These are phyloP conservation scores for Lachancea quebecensis DNA, from an alignment of 805 yeast genomes.

Conservation along the genomic window DNA sequence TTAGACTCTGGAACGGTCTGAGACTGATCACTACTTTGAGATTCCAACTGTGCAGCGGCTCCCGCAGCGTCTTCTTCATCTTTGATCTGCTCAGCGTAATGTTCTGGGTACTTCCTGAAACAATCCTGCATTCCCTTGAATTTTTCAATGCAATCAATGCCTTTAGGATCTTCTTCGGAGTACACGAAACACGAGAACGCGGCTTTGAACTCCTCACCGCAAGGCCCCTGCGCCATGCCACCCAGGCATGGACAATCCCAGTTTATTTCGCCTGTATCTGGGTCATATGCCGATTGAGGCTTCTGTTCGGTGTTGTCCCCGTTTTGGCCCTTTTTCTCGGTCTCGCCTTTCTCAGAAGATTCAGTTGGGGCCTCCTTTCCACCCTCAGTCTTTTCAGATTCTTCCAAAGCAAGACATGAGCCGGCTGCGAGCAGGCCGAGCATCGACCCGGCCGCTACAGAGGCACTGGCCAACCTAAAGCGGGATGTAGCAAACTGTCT, in stretches of 20 bases:
- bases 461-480: not conserved
- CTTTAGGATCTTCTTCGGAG: slow-evolving; percentile 93
- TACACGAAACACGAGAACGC: slow-evolving; percentile 94
- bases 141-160: slow-evolving; percentile 87
- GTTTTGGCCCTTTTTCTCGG: too few relatives aligned
- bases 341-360: not conserved
- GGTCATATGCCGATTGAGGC: slow-evolving; percentile 73
- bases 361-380: slow-evolving; percentile 1
- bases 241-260: slow-evolving; percentile 99
- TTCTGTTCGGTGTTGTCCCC: slow-evolving; percentile 12
- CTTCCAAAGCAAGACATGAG: not conserved
- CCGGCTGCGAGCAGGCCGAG: not conserved
- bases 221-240: slow-evolving; percentile 98
- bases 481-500: not conserved
- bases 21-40: slow-evolving; percentile 3
- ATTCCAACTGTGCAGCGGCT: slow-evolving; percentile 17
- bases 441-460: not conserved
- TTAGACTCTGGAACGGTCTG: slow-evolving; percentile 5
- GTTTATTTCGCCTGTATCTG: slow-evolving; percentile 97
- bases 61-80: slow-evolving; percentile 56
- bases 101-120: slow-evolving; percentile 87
- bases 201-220: slow-evolving; percentile 91
- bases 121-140: slow-evolving; percentile 90
- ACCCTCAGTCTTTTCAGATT: not conserved
- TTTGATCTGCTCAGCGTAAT: slow-evolving; percentile 83